phyloP scores from a whole-genome alignment of 768 basidiomycete genomes.

The Mycena albidolilacea region DNA sequence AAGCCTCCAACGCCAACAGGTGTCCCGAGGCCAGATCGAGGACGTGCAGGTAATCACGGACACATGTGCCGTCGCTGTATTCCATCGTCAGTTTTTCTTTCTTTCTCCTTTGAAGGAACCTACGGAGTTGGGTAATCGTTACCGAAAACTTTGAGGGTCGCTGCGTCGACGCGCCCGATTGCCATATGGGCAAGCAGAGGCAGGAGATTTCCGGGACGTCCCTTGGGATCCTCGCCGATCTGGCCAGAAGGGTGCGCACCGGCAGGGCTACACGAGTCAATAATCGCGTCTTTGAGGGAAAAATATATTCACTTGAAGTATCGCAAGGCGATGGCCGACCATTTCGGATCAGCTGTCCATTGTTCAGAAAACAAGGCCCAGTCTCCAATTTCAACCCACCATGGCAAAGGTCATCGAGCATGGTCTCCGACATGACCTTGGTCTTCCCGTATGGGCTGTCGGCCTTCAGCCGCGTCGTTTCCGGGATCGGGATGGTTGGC shows the following conservation, averaged over 20 bases:
- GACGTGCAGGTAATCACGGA: constrained; percentile 95
- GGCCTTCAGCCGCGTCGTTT: constrained; percentile 88
- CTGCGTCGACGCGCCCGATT: constrained; percentile 84
- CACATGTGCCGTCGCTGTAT: constrained; percentile 92
- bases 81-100: constrained; percentile 4
- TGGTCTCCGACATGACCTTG: constrained; percentile 94
- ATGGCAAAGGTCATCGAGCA: constrained; percentile 90
- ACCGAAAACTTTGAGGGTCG: constrained; percentile 88
- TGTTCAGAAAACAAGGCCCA: constrained; percentile 34
- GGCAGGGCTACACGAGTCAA: constrained; percentile 76
- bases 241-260: constrained; percentile 97
- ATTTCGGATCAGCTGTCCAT: constrained; percentile 75
- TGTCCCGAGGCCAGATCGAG: constrained; percentile 97
- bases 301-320: constrained; percentile 90
- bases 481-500: constrained; percentile 92
- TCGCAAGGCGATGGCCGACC: constrained; percentile 89
- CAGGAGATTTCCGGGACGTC: constrained; percentile 94
- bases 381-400: constrained; percentile 56
- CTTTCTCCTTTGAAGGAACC: constrained; percentile 44
- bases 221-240: constrained; percentile 97
- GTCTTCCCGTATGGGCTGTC: constrained; percentile 96
- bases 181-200: constrained; percentile 97
- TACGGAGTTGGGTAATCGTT: constrained; percentile 97
- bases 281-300: background rate
- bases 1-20: constrained; percentile 89